These are phyloP conservation scores for Euphrasia arctica DNA, from an alignment of 305 asterid species.

Conservation along the genomic window DNA sequence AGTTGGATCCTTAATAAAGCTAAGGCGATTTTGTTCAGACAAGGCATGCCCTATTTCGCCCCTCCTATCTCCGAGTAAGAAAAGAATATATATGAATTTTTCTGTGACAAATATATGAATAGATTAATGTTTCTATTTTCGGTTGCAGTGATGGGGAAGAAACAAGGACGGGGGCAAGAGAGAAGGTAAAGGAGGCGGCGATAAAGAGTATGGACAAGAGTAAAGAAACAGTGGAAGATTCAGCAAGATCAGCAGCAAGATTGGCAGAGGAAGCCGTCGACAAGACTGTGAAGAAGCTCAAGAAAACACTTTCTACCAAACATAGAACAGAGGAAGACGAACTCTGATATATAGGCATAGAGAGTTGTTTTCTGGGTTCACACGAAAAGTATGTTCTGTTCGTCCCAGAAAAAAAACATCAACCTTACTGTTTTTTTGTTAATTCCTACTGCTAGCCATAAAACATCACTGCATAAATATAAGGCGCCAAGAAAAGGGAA, in stretches of 20 bases:
- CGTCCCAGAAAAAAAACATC: too few species aligned
- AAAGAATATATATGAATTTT: background rate
- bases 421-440: too few species aligned
- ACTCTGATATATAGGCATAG: background rate
- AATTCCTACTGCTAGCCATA: too few species aligned
- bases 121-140: too few species aligned
- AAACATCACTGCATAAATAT: too few species aligned
- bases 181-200: conserved; percentile 25
- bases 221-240: conserved; percentile 18
- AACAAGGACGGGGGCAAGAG: background rate
- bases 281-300: conserved; percentile 22
- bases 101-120: background rate
- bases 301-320: conserved; percentile 6
- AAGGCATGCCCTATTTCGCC: background rate
- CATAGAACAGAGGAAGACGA: background rate
- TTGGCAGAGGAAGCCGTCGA: conserved; percentile 19
- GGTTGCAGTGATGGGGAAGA: background rate
- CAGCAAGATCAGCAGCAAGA: conserved; percentile 26
- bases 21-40: conserved; percentile 9
- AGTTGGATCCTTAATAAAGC: conserved; percentile 9
- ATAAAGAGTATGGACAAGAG: conserved; percentile 30
- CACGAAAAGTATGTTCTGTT: too few species aligned
- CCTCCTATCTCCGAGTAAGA: conserved; percentile 26
- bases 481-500: too few species aligned
- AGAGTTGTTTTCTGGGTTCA: too few species aligned